Evolutionary conservation across 306 rosid species (phyloP), one percentile per base, ranked within the genome.

Genomic region (Lupinus albus): DNA sequence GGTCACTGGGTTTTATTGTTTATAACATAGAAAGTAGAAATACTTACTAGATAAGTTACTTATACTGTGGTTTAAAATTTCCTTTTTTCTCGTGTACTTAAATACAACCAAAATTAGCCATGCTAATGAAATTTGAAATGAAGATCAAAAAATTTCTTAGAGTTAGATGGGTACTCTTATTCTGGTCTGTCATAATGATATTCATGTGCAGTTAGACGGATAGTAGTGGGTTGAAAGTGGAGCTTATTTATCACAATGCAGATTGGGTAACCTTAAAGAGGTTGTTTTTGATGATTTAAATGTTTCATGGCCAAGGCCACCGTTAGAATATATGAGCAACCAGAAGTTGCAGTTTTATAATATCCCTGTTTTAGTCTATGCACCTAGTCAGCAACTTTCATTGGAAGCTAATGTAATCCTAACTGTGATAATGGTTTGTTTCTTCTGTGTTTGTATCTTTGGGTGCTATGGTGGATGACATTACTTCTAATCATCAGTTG

Each of bases 191-290:
- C 41, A 35, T 57, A 21, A n/a, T 66, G 76, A 41, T 44, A 14
- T 69, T 61, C 51, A 61, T 61, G 32, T 17, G 39, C 59, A 61
- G 13, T 32, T 56, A 56, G 53, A 52, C 47, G 14, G 9, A 16
- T 41, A 8, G 32, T 52, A 21, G 45, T 58, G 30, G 8, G n/a
- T 48, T 49, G 42, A 7, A 68, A 58, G 44, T 18, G 58, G 55
- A 57, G 41, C 44, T 71, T 77, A 28, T 39, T 71, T 56, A 39
- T 64, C 44, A 57, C 59, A 64, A 38, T 30, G 42, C 38, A n/a
- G 63, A 51, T 20, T 67, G 39, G 45, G 13, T 16, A 58, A 21
- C 41, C 12, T 52, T 4, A 13, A 59, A 0, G 68, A 10, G 60
- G 32, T 44, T 21, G 16, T 65, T 58, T 42, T 64, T 61, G 38